Evolutionary conservation across 2,329 filamentous ascomycete species (phyloP), one percentile per base, ranked within the genome.

Genomic region (Talaromyces sp.): DNA sequence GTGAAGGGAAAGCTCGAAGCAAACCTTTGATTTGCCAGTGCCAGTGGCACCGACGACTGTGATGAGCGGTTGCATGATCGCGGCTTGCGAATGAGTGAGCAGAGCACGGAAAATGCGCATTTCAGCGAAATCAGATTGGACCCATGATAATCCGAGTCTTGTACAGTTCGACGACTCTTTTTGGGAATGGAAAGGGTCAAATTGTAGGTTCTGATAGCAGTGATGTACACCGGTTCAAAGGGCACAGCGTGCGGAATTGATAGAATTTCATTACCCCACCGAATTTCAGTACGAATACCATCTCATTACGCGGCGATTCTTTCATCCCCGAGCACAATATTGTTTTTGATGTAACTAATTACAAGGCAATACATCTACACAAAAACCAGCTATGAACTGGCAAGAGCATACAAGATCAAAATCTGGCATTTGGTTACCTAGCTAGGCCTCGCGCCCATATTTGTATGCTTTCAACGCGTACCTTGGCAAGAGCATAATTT

Each of bases 1-100:
- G 76, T 72, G 19, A 27, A 9, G 10, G 16, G 33, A 41, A 7
- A 6, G 1, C 10, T 22, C 6, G 39, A 11, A 35, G 64, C 54
- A 22, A 39, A 96, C 92, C 82, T 96, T 90, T 45, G 93, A 96
- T 79, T 96, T 97, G 67, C 94, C 94, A 1, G 93, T 97, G 65
- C 93, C 94, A 10, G 94, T 98, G 57, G 93, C 91, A 70, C 94
- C 94, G 58, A 97, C 84, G 67, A 98, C 85, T 58, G 92, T 88
- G 72, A 98, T 84, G 68, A 97, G 80, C 27, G 92, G 90, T 64
- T 77, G 71, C 73, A 76, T 77, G 47, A 67, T 71, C 59, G 67
- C 61, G 62, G 64, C 66, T 60, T 63, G 71, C 68, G 68, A 67
- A 45, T 65, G 62, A 35, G 66, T 54, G 54, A 67, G 65, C 48